Evolutionary conservation across 108 stramenopile species (phyloP).

Genomic region (Stephanodiscus minutulus): DNA sequence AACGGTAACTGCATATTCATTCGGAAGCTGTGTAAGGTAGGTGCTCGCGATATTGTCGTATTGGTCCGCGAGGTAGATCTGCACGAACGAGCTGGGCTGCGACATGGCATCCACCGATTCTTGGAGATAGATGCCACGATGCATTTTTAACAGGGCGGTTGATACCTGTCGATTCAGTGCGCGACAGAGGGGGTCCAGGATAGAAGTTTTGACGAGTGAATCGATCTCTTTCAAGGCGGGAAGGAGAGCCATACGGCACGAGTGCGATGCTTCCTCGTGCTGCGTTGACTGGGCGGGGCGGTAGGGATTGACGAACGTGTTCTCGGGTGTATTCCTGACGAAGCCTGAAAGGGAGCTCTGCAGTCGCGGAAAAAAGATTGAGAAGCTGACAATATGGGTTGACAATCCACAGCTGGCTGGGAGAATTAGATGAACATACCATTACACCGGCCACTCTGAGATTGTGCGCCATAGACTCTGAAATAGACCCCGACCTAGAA

Average conservation of each 20-base stretch:
- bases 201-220: conserved; percentile 57
- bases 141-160: conserved; percentile 67
- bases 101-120: conserved; percentile 28
- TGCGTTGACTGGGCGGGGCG: conserved; percentile 76
- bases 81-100: conserved; percentile 66
- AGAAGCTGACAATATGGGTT: background rate
- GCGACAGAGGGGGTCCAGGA: conserved; percentile 70
- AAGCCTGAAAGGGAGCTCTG: conserved; percentile 47
- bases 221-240: conserved; percentile 80
- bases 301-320: conserved; percentile 84
- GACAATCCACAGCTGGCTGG: conserved; percentile 42
- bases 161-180: conserved; percentile 70
- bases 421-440: conserved; percentile 20
- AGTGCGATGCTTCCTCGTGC: conserved; percentile 80
- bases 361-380: background rate
- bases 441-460: conserved; percentile 77
- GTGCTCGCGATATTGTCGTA: conserved; percentile 63
- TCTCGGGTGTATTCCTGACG: conserved; percentile 71
- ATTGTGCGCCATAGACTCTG: conserved; percentile 76
- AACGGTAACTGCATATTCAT: conserved; percentile 60
- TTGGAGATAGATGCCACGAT: conserved; percentile 72
- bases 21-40: conserved; percentile 69
- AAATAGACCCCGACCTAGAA: conserved; percentile 52
- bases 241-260: conserved; percentile 64
- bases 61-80: conserved; percentile 60